Base-by-base conservation (phyloP, 345 rosid genomes). In the Trapa incisa region DNA sequence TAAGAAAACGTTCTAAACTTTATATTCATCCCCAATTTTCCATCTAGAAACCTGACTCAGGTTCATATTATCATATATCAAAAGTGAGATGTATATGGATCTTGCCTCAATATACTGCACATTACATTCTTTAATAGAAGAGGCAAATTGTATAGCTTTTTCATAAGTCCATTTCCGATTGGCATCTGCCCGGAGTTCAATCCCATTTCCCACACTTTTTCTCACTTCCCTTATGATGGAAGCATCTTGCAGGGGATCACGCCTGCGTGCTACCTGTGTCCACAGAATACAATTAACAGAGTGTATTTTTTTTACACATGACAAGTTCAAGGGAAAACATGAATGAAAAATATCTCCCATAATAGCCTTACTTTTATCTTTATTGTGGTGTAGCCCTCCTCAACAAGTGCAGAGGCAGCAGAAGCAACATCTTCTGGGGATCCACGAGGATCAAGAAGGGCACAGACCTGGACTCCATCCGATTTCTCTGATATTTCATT, bases 151-250 rank as follows among this genome's bases (percentile, higher is more conserved):
- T 65, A 81, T 73, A 70, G 98, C 98, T 73, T 90, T 84, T 73
- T 90, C 84, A 72, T 82, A 93, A 54, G 80, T 80, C 98, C 98
- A 93, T 48, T 84, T 87, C 73, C 89, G 80, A 61, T 93, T 93
- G 69, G 98, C 98, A 82, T 93, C 98, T 66, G 72, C 97, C 70
- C 97, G 98, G 76, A 93, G 86, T 79, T 84, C 82, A 79, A 83
- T 78, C 42, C 81, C 73, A 52, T 47, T 42, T 14, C 98, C 98
- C 33, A 93, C 83, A 52, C 69, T 80, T 80, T 79, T 83, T 78
- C 97, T 84, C 71, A 93, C 85, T 85, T 86, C 97, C 75, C 77
- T 83, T 73, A 93, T 65, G 66, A 88, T 87, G 70, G 77, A 72
- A 76, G 97, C 97, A 80, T 93, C 98, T 75, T 84, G 76, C 69